A percentile compares a stretch with the other conserved stretches of the same genome.
Conservation (phyloP, 1,284 basidiomycete species). For the Moniliophthora roreri region DNA sequence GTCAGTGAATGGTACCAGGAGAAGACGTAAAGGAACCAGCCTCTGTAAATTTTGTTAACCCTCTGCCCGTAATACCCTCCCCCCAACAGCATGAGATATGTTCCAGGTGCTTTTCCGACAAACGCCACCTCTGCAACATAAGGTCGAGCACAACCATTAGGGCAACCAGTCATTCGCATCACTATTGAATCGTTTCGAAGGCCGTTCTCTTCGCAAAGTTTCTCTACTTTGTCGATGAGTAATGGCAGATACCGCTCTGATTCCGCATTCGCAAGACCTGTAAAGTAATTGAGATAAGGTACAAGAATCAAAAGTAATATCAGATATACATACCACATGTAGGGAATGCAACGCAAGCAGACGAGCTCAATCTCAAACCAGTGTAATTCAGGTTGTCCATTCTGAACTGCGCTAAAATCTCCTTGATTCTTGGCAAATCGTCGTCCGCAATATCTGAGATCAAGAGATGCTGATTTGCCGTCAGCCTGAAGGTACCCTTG, state of each 20-base stretch:
- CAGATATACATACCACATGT: conserved; percentile 69
- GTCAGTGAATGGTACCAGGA: not conserved
- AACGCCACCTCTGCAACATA: conserved; percentile 97
- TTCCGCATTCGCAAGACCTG: conserved; percentile 92
- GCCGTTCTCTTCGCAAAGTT: conserved; percentile 91
- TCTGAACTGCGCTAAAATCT: conserved; percentile 82
- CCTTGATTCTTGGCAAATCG: conserved; percentile 79
- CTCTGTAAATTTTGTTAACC: conserved; percentile 90
- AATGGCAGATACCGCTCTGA: conserved; percentile 95
- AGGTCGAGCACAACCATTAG: conserved; percentile 93
- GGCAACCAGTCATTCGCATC: conserved; percentile 98
- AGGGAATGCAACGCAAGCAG: conserved; percentile 97
- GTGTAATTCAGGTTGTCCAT: conserved; percentile 87
- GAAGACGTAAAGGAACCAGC: conserved; percentile 33
- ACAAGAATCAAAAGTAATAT: not conserved
- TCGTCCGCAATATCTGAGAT: conserved; percentile 81
- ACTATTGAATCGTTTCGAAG: conserved; percentile 92
- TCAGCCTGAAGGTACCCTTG: conserved; percentile 92
- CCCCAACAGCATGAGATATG: conserved; percentile 94
- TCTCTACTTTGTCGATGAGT: conserved; percentile 94
- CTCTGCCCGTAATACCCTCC: conserved; percentile 94
- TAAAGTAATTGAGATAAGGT: not conserved
- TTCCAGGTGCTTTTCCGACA: conserved; percentile 93
- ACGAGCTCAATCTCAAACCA: conserved; percentile 82
- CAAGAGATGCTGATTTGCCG: conserved; percentile 94